Evolutionary conservation across 1,284 basidiomycete species (phyloP).

Genomic region (Papiliotrema laurentii): DNA sequence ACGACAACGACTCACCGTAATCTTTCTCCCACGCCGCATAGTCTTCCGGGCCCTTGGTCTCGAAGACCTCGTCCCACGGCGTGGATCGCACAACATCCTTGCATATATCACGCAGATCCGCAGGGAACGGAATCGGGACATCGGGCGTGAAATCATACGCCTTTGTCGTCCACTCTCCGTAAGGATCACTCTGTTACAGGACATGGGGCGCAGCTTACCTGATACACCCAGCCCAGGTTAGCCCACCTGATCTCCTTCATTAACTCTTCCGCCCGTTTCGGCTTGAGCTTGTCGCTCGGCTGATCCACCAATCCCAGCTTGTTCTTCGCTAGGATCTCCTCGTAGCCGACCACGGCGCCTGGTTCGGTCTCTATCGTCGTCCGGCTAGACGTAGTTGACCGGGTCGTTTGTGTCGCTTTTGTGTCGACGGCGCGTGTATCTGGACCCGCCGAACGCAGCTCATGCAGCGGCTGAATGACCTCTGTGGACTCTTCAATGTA

Average conservation of each 20-base stretch:
- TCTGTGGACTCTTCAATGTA: conserved; percentile 34
- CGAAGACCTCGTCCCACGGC: conserved; percentile 65
- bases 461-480: conserved; percentile 24
- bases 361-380: conserved; percentile 36
- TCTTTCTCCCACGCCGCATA: conserved; percentile 61
- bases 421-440: background rate
- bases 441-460: background rate
- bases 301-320: conserved; percentile 32
- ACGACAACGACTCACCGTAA: conserved; percentile 57
- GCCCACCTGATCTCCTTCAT: conserved; percentile 79
- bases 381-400: background rate
- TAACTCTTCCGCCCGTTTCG: conserved; percentile 61
- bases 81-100: conserved; percentile 58
- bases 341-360: conserved; percentile 34
- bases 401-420: background rate
- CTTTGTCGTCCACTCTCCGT: conserved; percentile 76
- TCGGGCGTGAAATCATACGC: conserved; percentile 70
- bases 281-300: conserved; percentile 51
- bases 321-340: conserved; percentile 33
- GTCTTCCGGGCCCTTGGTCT: conserved; percentile 31
- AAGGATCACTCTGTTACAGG: background rate
- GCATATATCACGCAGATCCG: conserved; percentile 59
- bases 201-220: conserved; percentile 29
- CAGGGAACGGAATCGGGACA: conserved; percentile 60
- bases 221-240: conserved; percentile 85